Base-by-base conservation (phyloP, 169 alveolate species). In the Babesia ovis region DNA sequence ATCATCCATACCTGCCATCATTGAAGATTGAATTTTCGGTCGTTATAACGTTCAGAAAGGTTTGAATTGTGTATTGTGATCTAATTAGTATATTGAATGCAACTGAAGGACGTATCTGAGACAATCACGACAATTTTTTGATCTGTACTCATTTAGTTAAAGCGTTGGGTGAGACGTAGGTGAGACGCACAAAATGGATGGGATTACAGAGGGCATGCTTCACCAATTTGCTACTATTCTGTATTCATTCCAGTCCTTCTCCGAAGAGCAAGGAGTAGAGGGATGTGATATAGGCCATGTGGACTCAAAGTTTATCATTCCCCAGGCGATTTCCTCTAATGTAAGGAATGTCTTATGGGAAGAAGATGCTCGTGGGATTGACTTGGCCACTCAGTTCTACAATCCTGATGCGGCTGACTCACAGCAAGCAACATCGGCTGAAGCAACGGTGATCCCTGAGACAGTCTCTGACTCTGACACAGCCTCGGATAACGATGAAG, bases 351-450 rank as follows among this genome's bases (percentile, higher is more conserved):
- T 68, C 9, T 12, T 77, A 14, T 77, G 70, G 80, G 86, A 77
- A 71, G 86, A 62, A 34, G 86, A 77, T 23, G 59, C 68, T 23
- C 68, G 23, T 12, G 75, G 67, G 1, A 4, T 77, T 12, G 81
- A 41, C 23, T 4, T 51, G 11, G 55, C n/a, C 4, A 62, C 12
- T 22, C 55, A 27, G 51, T 16, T 16, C 39, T 41, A 62, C 1
- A 20, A 11, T 11, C 5, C 55, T 9, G 27, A 1, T 4, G 58
- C 51, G 31, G 58, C 11, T 23, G 64, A 41, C 8, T 43, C 50
- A 18, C 27, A 4, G 22, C 5, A 27, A 16, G 75, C 12, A 18
- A 71, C 23, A 3, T 22, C 53, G 5, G 50, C 5, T 25, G 51
- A 2, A 0, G 55, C 14, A 34, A 14, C 31, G 12, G 42, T 51